Conservation (phyloP, 1,284 basidiomycete species). For the Violaceomyces palustris region DNA sequence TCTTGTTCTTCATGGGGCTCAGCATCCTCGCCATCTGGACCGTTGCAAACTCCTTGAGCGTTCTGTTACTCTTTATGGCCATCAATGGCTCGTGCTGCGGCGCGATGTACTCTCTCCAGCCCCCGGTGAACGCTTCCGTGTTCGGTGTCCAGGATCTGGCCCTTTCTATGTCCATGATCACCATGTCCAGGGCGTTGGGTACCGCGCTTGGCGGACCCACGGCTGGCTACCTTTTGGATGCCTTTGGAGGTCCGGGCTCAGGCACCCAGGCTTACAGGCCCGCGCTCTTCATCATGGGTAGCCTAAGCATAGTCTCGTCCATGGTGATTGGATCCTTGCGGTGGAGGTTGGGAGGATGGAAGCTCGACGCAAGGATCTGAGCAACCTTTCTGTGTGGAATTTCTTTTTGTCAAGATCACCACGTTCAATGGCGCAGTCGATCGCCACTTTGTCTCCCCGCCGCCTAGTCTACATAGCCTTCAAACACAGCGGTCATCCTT, state of each 20-base stretch:
- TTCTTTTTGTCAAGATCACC: too few relatives aligned
- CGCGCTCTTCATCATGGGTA: conserved; percentile 24
- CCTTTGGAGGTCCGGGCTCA: conserved; percentile 17
- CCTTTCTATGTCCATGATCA: conserved; percentile 28
- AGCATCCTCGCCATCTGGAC: conserved; percentile 33
- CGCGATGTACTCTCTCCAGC: conserved; percentile 25
- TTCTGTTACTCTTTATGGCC: conserved; percentile 24
- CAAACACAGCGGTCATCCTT: too few relatives aligned
- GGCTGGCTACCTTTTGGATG: conserved; percentile 30
- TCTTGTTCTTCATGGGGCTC: conserved; percentile 14
- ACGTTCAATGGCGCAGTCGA: too few relatives aligned
- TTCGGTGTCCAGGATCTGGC: conserved; percentile 28
- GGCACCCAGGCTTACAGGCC: conserved; percentile 21
- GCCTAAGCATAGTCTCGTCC: conserved; percentile 19
- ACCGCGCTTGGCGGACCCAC: conserved; percentile 24
- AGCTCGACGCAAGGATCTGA: too few relatives aligned
- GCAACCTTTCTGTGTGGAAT: too few relatives aligned
- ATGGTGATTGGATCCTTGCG: conserved; percentile 16
- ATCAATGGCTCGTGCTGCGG: conserved; percentile 31
- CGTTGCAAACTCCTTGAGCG: conserved; percentile 13
- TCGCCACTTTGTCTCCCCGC: too few relatives aligned
- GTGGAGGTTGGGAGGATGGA: too few relatives aligned
- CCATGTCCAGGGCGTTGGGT: conserved; percentile 22
- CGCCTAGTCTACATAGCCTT: too few relatives aligned
- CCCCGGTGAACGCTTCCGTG: conserved; percentile 29